Conservation (phyloP, 495 filamentous ascomycete genomes). For the Penicillium fimorum region DNA sequence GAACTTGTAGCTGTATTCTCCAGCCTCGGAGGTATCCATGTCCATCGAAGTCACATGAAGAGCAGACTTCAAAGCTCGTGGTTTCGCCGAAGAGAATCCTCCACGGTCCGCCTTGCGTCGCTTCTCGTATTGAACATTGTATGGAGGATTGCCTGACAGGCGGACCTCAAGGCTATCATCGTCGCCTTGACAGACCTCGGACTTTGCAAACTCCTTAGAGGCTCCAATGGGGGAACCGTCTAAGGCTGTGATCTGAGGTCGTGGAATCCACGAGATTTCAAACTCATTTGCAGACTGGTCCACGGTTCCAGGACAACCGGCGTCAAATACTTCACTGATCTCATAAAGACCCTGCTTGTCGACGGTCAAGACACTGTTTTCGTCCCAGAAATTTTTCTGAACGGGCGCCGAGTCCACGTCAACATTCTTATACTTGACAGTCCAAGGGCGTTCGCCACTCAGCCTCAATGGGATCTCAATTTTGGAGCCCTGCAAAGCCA, state of each 20-base stretch:
- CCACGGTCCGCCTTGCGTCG: conserved; percentile 63
- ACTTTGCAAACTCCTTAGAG: conserved; percentile 58
- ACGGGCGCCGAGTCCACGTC: conserved; percentile 43
- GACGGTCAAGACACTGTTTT: conserved; percentile 71
- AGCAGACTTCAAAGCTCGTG: conserved; percentile 68
- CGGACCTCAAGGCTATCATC: conserved; percentile 80
- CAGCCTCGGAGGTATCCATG: conserved; percentile 80
- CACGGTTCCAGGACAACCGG: conserved; percentile 74
- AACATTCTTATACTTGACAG: conserved; percentile 66
- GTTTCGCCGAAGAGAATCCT: conserved; percentile 56
- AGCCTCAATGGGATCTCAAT: conserved; percentile 78
- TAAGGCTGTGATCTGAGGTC: conserved; percentile 68
- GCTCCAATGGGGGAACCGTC: conserved; percentile 56
- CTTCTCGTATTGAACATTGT: conserved; percentile 76
- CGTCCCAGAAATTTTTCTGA: conserved; percentile 51
- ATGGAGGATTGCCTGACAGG: conserved; percentile 81
- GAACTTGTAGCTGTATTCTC: conserved; percentile 83
- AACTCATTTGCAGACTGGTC: conserved; percentile 71
- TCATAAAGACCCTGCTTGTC: conserved; percentile 69
- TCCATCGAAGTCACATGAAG: conserved; percentile 69
- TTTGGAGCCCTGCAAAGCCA: conserved; percentile 69
- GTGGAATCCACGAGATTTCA: conserved; percentile 76
- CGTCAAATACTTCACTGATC: conserved; percentile 72
- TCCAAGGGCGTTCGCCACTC: conserved; percentile 81
- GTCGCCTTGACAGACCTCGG: conserved; percentile 91